Evolutionary conservation across 306 rosid genomes (phyloP), one percentile per base, ranked within the genome.

Genomic region (Ziziphus jujuba): DNA sequence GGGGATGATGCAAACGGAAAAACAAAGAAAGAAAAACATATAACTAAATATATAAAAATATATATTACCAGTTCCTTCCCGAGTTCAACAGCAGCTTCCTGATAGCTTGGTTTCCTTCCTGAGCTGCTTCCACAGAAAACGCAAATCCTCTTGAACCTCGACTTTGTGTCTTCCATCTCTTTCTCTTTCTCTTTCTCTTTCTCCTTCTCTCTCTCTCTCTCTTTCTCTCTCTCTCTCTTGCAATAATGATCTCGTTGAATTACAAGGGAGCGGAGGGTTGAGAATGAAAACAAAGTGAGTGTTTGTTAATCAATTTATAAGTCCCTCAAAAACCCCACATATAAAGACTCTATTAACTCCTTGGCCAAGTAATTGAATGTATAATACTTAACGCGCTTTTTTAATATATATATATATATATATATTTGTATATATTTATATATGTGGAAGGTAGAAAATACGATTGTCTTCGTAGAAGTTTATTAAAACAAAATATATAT

Each of bases 51-150:
- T 25, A 59, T 33, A 54, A 21, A 40, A 8, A 12, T 40, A 8
- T 40, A 40, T 6, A 40, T 9, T 83, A 93, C 98, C 96, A 93
- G 76, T 62, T 93, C 98, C 19, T 88, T 79, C 63, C 90, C 98
- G 5, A 93, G 96, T 54, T 93, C 89, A 14, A 88, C 87, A 33
- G 99, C 99, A 69, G 99, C 97, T 78, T 91, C 91, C 72, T 88
- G 96, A 80, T 93, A 93, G 69, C 84, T 88, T 40, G 96, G 71
- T 82, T 93, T 93, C 85, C 88, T 93, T 14, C 99, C 99, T 2
- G 99, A 85, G 72, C 95, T 90, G 87, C 99, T 93, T 22, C 99
- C 99, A 82, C 99, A 93, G 67, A 87, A 93, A 8, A 93, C 98
- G 75, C 98, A 90, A 74, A 93, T 90, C 72, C 97, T 84, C 79